Percentiles rank a stretch among this genome's conserved stretches.
phyloP scores from a whole-genome alignment of 2,329 filamentous ascomycete species.

The Huntiella decipiens region DNA sequence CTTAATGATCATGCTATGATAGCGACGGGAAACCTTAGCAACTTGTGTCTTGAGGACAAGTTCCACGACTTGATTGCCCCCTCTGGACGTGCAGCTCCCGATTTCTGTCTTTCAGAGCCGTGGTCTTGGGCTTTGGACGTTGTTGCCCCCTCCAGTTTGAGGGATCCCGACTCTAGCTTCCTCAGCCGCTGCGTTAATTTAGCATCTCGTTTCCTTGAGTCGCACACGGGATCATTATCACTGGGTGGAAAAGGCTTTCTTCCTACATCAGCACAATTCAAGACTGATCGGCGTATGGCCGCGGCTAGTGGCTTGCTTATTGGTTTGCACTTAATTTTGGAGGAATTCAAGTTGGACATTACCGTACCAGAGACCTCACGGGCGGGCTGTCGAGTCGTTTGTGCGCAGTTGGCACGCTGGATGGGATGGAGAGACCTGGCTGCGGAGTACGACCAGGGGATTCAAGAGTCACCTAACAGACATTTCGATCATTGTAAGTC shows the following conservation, averaged over 20 bases:
- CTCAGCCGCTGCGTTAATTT: conserved; percentile 34
- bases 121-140: conserved; percentile 57
- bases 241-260: conserved; percentile 40
- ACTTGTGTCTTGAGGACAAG: no score
- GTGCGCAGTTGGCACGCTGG: conserved; percentile 71
- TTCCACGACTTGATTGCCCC: no score
- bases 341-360: conserved; percentile 71
- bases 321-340: conserved; percentile 66
- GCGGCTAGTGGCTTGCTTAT: conserved; percentile 50
- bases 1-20: conserved; percentile 1
- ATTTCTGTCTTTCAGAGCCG: conserved; percentile 40
- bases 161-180: conserved; percentile 20
- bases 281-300: conserved; percentile 37
- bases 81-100: conserved; percentile 23
- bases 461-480: conserved; percentile 28
- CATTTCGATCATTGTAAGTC: conserved; percentile 22
- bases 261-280: conserved; percentile 37
- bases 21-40: no score
- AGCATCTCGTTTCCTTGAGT: conserved; percentile 46
- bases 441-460: conserved; percentile 30
- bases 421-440: conserved; percentile 45
- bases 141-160: conserved; percentile 15
- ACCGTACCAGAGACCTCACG: conserved; percentile 27
- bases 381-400: conserved; percentile 44
- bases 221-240: conserved; percentile 34